Base-by-base conservation (phyloP, 306 rosid species). In the Luffa acutangula region DNA sequence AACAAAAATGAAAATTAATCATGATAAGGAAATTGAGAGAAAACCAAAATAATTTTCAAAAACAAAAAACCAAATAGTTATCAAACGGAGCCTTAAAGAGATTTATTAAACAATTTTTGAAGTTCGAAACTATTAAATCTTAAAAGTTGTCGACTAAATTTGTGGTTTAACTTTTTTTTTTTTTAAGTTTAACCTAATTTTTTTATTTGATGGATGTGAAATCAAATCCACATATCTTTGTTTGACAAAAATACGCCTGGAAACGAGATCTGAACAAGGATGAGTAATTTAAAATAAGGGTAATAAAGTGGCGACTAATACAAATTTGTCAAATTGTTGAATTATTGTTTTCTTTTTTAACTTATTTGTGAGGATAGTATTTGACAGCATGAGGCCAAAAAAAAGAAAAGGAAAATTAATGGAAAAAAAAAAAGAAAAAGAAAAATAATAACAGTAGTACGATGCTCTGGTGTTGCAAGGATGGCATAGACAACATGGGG, bases 401-500 rank as follows among this genome's bases (percentile, higher is more conserved):
- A 67, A 63, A 18, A 12, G 25, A 14, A 64, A 64, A 37, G 71
- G 46, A 2, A 21, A 70, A 70, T 2, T 70, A n/a, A 41, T 7
- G 51, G 34, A 4, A 17, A 7, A 66, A 17, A 7, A 66, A 39
- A 36, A 36, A 17, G 9, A 17, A 7, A 66, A 25, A 25, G 31
- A 39, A 36, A 36, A 17, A 41, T 8, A 71, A 39, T 71, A 43
- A 43, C 5, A 43, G 56, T 12, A 7, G 76, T 71, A 71, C 76
- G 76, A 42, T 70, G 56, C 36, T 49, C 9, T 70, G 76, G 0
- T 70, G 39, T 14, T 73, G 77, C 13, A 18, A 67, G 34, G 34
- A 67, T 67, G 34, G 36, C 11, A 31, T 49, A 46, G 77, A 73
- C 77, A 73, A 73, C 43, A 73, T 73, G 77, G 77, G 77, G 59